A percentile compares a stretch with the other conserved stretches of the same genome.
Conservation (phyloP, 257 asterid genomes). For the Voacanga thouarsii region DNA sequence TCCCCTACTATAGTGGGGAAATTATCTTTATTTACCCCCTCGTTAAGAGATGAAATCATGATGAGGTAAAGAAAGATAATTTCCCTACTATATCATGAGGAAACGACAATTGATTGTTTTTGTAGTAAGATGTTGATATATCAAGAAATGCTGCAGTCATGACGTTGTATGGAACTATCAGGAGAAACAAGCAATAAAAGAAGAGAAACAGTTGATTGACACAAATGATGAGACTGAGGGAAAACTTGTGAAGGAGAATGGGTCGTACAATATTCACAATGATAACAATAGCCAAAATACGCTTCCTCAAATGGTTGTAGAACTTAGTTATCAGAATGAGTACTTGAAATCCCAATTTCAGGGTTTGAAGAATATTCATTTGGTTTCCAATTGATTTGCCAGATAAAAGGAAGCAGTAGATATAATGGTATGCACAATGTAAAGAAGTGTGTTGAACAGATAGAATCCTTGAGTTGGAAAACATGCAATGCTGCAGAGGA, state of each 20-base stretch:
- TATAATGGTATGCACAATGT: conserved; percentile 25
- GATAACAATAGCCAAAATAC: conserved; percentile 44
- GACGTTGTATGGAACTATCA: conserved; percentile 45
- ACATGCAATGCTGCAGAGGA: conserved; percentile 85
- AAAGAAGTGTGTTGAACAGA: conserved; percentile 48
- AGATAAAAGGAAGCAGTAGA: conserved; percentile 27
- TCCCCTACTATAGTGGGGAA: too few relatives aligned
- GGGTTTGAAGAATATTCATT: conserved; percentile 44
- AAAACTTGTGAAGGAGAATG: conserved; percentile 43
- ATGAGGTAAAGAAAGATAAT: too few relatives aligned
- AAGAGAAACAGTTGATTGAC: conserved; percentile 40
- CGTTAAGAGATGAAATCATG: too few relatives aligned
- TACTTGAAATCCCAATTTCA: conserved; percentile 73
- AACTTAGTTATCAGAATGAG: conserved; percentile 78
- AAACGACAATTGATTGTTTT: neutral
- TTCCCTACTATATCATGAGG: too few relatives aligned
- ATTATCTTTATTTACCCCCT: too few relatives aligned
- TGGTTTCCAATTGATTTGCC: conserved; percentile 27
- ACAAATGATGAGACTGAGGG: conserved; percentile 25
- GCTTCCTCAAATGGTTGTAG: conserved; percentile 66
- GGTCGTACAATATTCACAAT: conserved; percentile 26
- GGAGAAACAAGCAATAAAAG: conserved; percentile 27
- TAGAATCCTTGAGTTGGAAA: conserved; percentile 44
- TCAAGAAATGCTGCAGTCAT: conserved; percentile 25
- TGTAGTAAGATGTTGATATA: too few relatives aligned